Conservation (phyloP, 257 asterid species). For the Echites panduratus region DNA sequence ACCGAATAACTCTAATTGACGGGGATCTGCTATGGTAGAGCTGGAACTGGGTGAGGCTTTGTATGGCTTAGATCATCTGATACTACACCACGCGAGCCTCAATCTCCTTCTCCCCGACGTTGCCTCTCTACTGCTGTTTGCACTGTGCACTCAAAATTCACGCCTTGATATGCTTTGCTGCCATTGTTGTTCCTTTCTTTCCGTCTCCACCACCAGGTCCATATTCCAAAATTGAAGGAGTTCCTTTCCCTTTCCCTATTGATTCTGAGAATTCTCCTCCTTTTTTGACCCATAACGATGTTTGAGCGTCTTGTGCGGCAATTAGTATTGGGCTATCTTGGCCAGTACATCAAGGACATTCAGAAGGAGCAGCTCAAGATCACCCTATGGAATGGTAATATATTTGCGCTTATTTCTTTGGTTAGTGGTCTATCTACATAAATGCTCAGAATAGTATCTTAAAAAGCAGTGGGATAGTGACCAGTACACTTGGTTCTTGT, state of each 20-base stretch:
- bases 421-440: neutral
- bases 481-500: neutral
- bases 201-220: too few relatives aligned
- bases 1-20: too few relatives aligned
- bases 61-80: too few relatives aligned
- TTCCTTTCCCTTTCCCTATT: neutral
- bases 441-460: neutral
- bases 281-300: slow-evolving; percentile 28
- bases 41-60: too few relatives aligned
- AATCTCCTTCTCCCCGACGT: too few relatives aligned
- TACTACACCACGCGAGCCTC: too few relatives aligned
- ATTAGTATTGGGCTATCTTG: slow-evolving; percentile 76
- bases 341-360: slow-evolving; percentile 80
- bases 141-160: too few relatives aligned
- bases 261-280: neutral
- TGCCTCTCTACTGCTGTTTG: too few relatives aligned
- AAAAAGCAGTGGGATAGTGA: neutral
- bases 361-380: slow-evolving; percentile 93
- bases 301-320: slow-evolving; percentile 92
- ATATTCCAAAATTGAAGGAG: neutral
- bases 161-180: neutral
- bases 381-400: slow-evolving; percentile 86
- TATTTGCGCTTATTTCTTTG: neutral
- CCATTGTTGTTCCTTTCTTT: neutral
- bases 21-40: too few relatives aligned